Evolutionary conservation across 768 basidiomycete genomes (phyloP).

Genomic region (Peribolospora baueri): DNA sequence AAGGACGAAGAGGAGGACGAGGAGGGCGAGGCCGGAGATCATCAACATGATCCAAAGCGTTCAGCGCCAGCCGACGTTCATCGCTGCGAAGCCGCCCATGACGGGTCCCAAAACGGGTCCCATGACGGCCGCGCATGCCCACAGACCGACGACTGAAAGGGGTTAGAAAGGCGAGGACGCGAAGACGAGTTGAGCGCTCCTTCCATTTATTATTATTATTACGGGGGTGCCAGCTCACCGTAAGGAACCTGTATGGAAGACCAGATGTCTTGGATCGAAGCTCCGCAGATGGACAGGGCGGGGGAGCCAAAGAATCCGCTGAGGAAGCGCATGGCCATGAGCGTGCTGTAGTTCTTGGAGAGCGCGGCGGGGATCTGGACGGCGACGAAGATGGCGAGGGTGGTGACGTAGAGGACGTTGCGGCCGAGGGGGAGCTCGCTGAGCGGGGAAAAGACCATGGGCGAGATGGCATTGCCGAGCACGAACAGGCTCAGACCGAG

Average conservation of each 20-base stretch:
- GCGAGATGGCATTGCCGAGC: constrained; percentile 17
- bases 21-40: constrained; percentile 15
- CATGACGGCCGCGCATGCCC: constrained; percentile 13
- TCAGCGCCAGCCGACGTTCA: constrained; percentile 20
- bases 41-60: constrained; percentile 18
- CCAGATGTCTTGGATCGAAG: constrained; percentile 10
- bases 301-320: constrained; percentile 21
- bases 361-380: constrained; percentile 18
- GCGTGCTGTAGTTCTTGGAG: constrained; percentile 15
- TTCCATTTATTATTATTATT: no score
- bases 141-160: constrained; percentile 14
- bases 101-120: constrained; percentile 13
- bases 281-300: constrained; percentile 20
- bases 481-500: constrained; percentile 21
- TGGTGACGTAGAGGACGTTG: constrained; percentile 19
- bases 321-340: constrained; percentile 19
- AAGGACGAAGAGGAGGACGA: constrained; percentile 17
- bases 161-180: no score
- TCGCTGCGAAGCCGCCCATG: constrained; percentile 17
- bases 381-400: constrained; percentile 18
- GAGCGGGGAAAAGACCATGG: constrained; percentile 11
- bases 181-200: no score
- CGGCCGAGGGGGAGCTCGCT: constrained; percentile 23
- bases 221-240: not conserved
- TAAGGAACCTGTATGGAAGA: constrained; percentile 4